A percentile compares a stretch with the other conserved stretches of the same genome.
phyloP scores from a whole-genome alignment of 768 basidiomycete genomes.

The Phlegmacium glaucopus region DNA sequence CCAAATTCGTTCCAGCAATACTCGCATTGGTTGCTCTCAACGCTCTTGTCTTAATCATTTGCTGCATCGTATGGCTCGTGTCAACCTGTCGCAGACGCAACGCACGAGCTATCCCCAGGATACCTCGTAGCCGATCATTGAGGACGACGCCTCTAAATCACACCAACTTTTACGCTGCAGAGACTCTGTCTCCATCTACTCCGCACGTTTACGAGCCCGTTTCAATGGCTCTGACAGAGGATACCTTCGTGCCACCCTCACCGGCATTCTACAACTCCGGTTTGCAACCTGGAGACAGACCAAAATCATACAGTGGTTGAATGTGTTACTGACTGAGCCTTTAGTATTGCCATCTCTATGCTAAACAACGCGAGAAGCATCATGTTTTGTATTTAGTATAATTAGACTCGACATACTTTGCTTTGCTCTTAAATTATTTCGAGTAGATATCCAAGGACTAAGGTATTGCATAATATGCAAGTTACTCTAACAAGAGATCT shows the following conservation, averaged over 20 bases:
- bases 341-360: too few species aligned
- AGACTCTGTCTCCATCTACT: slow-evolving; percentile 12
- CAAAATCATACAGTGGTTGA: slow-evolving; percentile 37
- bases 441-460: background rate
- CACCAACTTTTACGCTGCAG: slow-evolving; percentile 39
- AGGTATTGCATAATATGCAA: too few species aligned
- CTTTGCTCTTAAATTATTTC: slow-evolving; percentile 11
- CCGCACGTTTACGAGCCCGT: slow-evolving; percentile 69
- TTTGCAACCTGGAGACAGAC: slow-evolving; percentile 34
- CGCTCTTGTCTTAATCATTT: slow-evolving; percentile 60
- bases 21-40: slow-evolving; percentile 77
- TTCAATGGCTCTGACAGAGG: slow-evolving; percentile 61
- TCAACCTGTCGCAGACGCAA: slow-evolving; percentile 50
- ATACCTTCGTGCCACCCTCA: slow-evolving; percentile 56
- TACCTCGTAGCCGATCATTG: slow-evolving; percentile 24
- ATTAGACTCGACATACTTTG: slow-evolving; percentile 9
- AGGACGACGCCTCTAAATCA: slow-evolving; percentile 43
- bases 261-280: slow-evolving; percentile 52
- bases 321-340: slow-evolving; percentile 1
- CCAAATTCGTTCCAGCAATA: slow-evolving; percentile 67
- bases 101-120: slow-evolving; percentile 21
- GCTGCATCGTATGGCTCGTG: slow-evolving; percentile 51
- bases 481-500: too few species aligned
- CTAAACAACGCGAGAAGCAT: too few species aligned
- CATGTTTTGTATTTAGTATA: too few species aligned